These are phyloP conservation scores for Venustampulla echinocandica DNA, from an alignment of 495 filamentous ascomycete species.

Conservation along the genomic window DNA sequence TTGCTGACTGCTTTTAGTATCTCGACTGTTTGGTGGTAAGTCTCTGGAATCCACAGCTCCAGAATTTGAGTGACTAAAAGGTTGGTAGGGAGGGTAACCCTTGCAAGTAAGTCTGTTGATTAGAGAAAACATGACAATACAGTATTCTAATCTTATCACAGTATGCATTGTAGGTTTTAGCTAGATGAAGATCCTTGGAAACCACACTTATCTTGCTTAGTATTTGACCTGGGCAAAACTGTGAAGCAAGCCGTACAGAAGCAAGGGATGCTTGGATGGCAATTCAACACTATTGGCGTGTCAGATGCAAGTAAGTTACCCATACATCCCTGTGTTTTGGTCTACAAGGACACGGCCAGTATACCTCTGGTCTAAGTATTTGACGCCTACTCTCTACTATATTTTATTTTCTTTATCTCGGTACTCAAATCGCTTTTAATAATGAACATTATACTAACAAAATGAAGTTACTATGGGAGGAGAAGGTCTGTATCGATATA, in stretches of 20 bases:
- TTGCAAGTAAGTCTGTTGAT: slow-evolving; percentile 46
- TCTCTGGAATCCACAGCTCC: too few species aligned
- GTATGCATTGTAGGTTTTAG: slow-evolving; percentile 38
- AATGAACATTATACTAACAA: too few species aligned
- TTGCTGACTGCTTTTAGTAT: slow-evolving; percentile 27
- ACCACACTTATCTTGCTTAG: slow-evolving; percentile 28
- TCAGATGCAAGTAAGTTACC: slow-evolving; percentile 42
- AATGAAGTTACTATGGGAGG: slow-evolving; percentile 89
- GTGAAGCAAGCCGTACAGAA: slow-evolving; percentile 77
- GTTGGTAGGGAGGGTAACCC: slow-evolving; percentile 85
- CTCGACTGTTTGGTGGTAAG: slow-evolving; percentile 49
- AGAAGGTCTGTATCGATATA: slow-evolving; percentile 53
- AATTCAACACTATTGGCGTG: slow-evolving; percentile 91
- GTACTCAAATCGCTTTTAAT: too few species aligned
- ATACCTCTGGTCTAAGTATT: too few species aligned
- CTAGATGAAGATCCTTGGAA: slow-evolving; percentile 6
- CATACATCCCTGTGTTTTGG: neutral
- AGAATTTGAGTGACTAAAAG: slow-evolving; percentile 21
- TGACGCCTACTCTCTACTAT: too few species aligned
- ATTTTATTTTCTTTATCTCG: too few species aligned
- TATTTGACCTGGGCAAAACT: slow-evolving; percentile 82
- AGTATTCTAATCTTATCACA: slow-evolving; percentile 16
- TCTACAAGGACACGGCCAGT: neutral
- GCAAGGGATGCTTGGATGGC: slow-evolving; percentile 75
- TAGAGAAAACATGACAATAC: slow-evolving; percentile 7